phyloP scores from a whole-genome alignment of 2,329 filamentous ascomycete species.

The Aureobasidium melanogenum region DNA sequence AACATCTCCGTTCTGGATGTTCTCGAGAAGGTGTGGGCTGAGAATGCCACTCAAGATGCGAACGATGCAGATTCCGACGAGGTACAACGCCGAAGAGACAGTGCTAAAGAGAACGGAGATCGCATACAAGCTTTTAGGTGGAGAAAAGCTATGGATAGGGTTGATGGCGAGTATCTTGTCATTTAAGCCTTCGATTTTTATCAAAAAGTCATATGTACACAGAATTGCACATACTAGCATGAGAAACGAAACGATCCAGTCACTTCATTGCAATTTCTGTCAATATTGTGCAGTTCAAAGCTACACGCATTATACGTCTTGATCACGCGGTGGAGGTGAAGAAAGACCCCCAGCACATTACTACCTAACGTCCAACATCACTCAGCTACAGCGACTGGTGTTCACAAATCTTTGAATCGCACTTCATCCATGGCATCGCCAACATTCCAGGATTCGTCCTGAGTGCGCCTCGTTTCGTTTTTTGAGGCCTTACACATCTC shows the following conservation, averaged over 20 bases:
- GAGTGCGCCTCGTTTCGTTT: too few relatives aligned
- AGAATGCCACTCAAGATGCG: conserved; percentile 19
- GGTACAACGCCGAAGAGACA: conserved; percentile 21
- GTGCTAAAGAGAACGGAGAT: conserved; percentile 15
- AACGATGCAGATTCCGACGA: conserved; percentile 21
- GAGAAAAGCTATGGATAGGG: conserved; percentile 42
- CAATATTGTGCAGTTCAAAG: too few relatives aligned
- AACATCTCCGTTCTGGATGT: conserved; percentile 80
- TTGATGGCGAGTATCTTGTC: conserved; percentile 44
- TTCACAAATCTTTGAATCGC: background rate
- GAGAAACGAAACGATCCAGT: background rate
- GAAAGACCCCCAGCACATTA: background rate
- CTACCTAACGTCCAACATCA: background rate
- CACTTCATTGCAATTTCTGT: too few relatives aligned
- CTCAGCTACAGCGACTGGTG: background rate
- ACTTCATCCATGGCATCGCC: background rate
- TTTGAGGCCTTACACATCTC: too few relatives aligned
- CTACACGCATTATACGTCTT: too few relatives aligned
- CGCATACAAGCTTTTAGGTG: conserved; percentile 37
- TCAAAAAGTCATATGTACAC: background rate
- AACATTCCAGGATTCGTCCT: background rate
- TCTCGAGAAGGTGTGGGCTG: conserved; percentile 71
- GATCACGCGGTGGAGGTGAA: too few relatives aligned
- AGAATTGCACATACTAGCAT: background rate
- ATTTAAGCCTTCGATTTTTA: conserved; percentile 28